These are phyloP conservation scores for Laguncularia racemosa DNA, from an alignment of 345 rosid genomes.

Conservation along the genomic window DNA sequence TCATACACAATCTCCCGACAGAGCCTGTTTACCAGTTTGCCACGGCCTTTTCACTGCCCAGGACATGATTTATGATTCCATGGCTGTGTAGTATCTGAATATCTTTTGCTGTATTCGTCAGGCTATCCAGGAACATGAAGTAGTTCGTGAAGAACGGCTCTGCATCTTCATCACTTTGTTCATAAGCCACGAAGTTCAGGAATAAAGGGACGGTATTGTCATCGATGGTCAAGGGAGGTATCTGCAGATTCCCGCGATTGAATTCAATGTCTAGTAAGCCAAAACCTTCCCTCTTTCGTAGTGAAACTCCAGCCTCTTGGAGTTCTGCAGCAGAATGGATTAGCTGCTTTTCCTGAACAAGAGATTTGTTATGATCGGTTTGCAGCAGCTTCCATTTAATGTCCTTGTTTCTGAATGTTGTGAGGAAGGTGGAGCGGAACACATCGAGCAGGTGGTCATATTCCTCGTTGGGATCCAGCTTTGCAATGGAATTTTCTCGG, in stretches of 20 bases:
- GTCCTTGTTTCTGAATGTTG: slow-evolving; percentile 1
- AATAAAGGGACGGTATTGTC: slow-evolving; percentile 9
- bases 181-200: slow-evolving; percentile 11
- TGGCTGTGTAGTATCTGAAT: slow-evolving; percentile 8
- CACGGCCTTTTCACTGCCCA: slow-evolving; percentile 10
- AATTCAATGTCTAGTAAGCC: slow-evolving; percentile 10
- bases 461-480: background rate
- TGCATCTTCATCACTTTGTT: slow-evolving; percentile 10
- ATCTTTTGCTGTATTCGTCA: slow-evolving; percentile 4
- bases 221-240: slow-evolving; percentile 11
- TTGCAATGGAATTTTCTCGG: background rate
- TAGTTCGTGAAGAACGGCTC: slow-evolving; percentile 14
- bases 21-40: slow-evolving; percentile 1
- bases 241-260: slow-evolving; percentile 1
- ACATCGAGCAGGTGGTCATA: slow-evolving; percentile 9
- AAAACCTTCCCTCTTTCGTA: background rate
- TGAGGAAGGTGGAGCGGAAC: slow-evolving; percentile 14
- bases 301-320: slow-evolving; percentile 5
- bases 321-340: slow-evolving; percentile 8
- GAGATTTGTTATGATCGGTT: background rate
- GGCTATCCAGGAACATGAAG: slow-evolving; percentile 12
- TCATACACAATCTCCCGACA: slow-evolving; percentile 5
- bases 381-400: background rate
- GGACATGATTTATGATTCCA: slow-evolving; percentile 10
- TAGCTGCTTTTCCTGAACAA: slow-evolving; percentile 4